Base-by-base conservation (phyloP, 805 yeast genomes). In the Candida nitratophila region DNA sequence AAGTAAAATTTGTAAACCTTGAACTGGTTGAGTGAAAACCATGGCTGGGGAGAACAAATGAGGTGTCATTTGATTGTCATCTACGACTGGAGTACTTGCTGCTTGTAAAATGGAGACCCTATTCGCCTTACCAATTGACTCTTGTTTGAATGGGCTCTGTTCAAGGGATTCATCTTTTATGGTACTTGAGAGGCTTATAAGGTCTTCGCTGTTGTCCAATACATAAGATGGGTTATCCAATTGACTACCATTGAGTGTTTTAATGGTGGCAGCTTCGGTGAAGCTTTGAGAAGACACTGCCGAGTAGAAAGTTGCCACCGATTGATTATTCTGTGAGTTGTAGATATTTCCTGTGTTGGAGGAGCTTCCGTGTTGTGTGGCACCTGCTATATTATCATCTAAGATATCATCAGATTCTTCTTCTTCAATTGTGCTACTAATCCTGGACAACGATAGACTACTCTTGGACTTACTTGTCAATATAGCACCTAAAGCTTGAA, bases 401-500 rank as follows among this genome's bases (percentile, higher is more conserved):
- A 7, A 16, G 10, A 11, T 6, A 5, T 21, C 22, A 2, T 30
- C 35, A 19, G 9, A 7, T 14, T 29, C 26, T 2, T 39, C 34
- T 29, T 39, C 41, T 30, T 29, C 35, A 4, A 20, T 19, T 3
- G 26, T 39, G 4, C 26, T 7, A 3, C 6, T 15, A 12, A 39
- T 2, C 8, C 20, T 31, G 5, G 16, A 11, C 27, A 38, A 5
- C 8, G 24, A 3, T 20, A 38, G 16, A 31, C 30, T 32, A 6
- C 26, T 14, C n/a, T 32, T 24, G 4, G 41, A 30, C 42, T 63
- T 64, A 27, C 50, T 48, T 29, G 58, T 61, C 22, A 64, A 47
- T 19, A 65, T 60, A 33, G 55, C 61, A 39, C 59, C 62, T 31
- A 66, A 45, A 4, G 65, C 63, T 44, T 58, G 63, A 33, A 66